Conservation (phyloP, 2,329 filamentous ascomycete species). For the Pezicula radicicola region DNA sequence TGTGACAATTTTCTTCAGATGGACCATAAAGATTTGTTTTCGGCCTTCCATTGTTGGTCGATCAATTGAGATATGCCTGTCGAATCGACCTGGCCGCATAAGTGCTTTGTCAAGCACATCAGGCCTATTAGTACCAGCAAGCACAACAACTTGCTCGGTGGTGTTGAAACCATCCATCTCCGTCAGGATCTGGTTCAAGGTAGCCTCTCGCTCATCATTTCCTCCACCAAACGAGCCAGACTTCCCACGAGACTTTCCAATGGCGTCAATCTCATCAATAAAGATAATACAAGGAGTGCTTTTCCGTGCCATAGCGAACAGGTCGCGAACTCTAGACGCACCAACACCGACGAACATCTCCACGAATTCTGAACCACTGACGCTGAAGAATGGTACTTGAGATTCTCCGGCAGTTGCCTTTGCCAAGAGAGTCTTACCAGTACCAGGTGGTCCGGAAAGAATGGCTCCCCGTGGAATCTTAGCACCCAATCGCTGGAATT, state of each 20-base stretch:
- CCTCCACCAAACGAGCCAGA: constrained; percentile 76
- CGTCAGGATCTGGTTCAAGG: constrained; percentile 95
- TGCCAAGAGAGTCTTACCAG: constrained; percentile 94
- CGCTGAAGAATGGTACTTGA: constrained; percentile 94
- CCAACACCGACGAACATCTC: constrained; percentile 99
- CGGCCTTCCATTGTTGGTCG: constrained; percentile 94
- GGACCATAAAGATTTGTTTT: constrained; percentile 93
- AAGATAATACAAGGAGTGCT: constrained; percentile 98
- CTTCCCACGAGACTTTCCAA: constrained; percentile 85
- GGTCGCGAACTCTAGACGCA: constrained; percentile 88
- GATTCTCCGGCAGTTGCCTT: constrained; percentile 98
- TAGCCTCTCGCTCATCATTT: constrained; percentile 95
- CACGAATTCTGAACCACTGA: constrained; percentile 97
- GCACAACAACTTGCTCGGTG: constrained; percentile 89
- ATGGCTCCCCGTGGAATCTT: constrained; percentile 98
- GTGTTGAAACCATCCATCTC: constrained; percentile 99
- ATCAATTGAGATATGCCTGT: constrained; percentile 94
- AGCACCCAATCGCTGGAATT: constrained; percentile 89
- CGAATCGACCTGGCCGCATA: constrained; percentile 95
- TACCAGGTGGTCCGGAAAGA: constrained; percentile 94
- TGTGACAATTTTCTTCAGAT: constrained; percentile 92
- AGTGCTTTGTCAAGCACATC: constrained; percentile 94
- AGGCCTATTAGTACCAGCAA: constrained; percentile 93
- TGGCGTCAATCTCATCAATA: constrained; percentile 98
- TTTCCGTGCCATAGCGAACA: constrained; percentile 93